Evolutionary conservation across 2,329 filamentous ascomycete genomes (phyloP), one percentile per base, ranked within the genome.

Genomic region (Trichoderma atrobrunneum): DNA sequence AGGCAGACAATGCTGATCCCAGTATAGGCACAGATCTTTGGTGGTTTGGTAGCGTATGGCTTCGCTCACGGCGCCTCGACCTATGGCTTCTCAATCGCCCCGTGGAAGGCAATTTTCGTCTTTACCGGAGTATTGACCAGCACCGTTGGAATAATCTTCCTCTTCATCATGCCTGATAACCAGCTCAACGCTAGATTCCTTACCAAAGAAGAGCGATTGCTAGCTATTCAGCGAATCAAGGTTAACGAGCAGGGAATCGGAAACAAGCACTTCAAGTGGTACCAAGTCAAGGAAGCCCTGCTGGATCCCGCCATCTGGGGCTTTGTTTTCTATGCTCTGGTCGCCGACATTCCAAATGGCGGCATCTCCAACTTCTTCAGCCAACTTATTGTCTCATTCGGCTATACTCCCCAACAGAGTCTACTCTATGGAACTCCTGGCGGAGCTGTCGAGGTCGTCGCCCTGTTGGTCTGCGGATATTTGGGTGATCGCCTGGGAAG

Each of bases 201-300:
- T 8, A 71, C 67, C 14, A 60, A 60, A 21, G 67, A 73, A 36
- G 72, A 73, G 54, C 68, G 72, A 7, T 3, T 73, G 5, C n/a
- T 73, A 1, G 73, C 73, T 3, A 51, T 79, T 28, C 77, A 77
- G 18, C 84, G 90, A 7, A 89, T 92, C 56, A 82, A 89, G 0
- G 80, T 86, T 36, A 92, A 92, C 73, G 86, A 90, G 73, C 90
- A 92, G 77, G 90, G 90, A 5, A 89, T 92, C 24, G 89, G 89
- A 5, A 92, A 92, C 75, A 90, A 90, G 80, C 87, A 92, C 74
- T 91, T 89, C 80, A 91, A 91, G 77, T 78, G 84, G 76, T 88
- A 91, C 69, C 90, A 93, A 77, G 81, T 90, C 51, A 78, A 78
- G 63, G 80, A 73, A 28, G 72, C 72, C 12, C 14, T 73, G 6